Conservation (phyloP, 1,139 yeast genomes). For the Scheffersomyces titani region DNA sequence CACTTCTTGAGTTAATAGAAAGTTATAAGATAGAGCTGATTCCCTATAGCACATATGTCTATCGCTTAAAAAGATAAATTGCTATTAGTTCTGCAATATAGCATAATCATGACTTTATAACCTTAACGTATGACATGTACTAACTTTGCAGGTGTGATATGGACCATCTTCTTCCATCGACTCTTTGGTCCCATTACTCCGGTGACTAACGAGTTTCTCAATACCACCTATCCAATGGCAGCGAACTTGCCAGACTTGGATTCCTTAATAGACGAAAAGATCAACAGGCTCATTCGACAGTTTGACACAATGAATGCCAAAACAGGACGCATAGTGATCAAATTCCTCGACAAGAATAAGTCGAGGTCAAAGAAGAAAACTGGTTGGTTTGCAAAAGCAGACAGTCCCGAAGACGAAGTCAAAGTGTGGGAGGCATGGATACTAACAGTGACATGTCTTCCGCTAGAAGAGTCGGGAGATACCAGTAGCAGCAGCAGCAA, state of each 20-base stretch:
- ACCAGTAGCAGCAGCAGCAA: background rate
- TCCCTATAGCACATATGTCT: background rate
- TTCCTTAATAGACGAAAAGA: constrained; percentile 41
- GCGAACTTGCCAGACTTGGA: constrained; percentile 46
- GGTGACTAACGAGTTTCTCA: constrained; percentile 43
- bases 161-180: constrained; percentile 70
- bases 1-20: background rate
- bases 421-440: constrained; percentile 48
- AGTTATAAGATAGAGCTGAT: background rate
- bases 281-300: constrained; percentile 35
- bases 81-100: background rate
- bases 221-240: constrained; percentile 48
- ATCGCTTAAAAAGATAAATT: background rate
- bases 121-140: constrained; percentile 7
- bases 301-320: constrained; percentile 17
- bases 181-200: constrained; percentile 70
- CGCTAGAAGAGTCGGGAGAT: constrained; percentile 13
- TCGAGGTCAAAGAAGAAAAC: constrained; percentile 35
- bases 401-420: constrained; percentile 19
- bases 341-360: constrained; percentile 28
- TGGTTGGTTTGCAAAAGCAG: constrained; percentile 45
- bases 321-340: constrained; percentile 27
- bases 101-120: background rate
- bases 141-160: constrained; percentile 53
- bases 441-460: constrained; percentile 37